Evolutionary conservation across 2,329 filamentous ascomycete genomes (phyloP).

Genomic region (Arachnopeziza araneosa): DNA sequence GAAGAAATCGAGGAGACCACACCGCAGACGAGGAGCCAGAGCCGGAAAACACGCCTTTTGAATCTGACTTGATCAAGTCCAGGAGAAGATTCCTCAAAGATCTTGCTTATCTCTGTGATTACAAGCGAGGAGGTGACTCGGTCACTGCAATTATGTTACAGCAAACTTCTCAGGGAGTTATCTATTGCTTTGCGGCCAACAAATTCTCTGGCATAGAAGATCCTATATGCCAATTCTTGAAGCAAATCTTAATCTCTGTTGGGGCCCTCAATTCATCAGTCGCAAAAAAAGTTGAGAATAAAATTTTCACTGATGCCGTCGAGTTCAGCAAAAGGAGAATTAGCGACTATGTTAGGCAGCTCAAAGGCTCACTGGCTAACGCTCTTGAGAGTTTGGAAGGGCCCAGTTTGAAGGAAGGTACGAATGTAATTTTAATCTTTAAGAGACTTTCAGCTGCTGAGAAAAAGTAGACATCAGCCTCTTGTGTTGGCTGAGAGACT

Average conservation of each 20-base stretch:
- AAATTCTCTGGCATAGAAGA: neutral
- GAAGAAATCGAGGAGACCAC: slow-evolving; percentile 28
- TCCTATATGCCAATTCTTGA: neutral
- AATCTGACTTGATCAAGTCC: slow-evolving; percentile 6
- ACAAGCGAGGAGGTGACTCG: slow-evolving; percentile 39
- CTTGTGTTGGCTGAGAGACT: neutral
- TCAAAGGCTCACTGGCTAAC: neutral
- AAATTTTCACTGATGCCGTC: neutral
- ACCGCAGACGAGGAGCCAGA: slow-evolving; percentile 1
- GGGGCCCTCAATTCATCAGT: neutral
- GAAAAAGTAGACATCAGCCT: neutral
- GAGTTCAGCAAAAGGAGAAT: neutral
- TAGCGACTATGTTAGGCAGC: neutral
- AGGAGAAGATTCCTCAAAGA: slow-evolving; percentile 32
- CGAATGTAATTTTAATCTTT: neutral
- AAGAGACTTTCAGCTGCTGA: neutral
- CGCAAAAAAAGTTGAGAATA: neutral
- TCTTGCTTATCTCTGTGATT: slow-evolving; percentile 42
- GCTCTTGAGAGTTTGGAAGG: neutral
- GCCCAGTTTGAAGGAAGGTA: neutral
- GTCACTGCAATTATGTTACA: slow-evolving; percentile 42
- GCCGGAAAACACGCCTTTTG: slow-evolving; percentile 7
- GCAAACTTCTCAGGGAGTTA: slow-evolving; percentile 25
- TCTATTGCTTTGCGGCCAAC: slow-evolving; percentile 43
- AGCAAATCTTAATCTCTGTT: neutral